These are phyloP conservation scores for Ustilago sp. DNA, from an alignment of 1,284 basidiomycete species.

Conservation along the genomic window DNA sequence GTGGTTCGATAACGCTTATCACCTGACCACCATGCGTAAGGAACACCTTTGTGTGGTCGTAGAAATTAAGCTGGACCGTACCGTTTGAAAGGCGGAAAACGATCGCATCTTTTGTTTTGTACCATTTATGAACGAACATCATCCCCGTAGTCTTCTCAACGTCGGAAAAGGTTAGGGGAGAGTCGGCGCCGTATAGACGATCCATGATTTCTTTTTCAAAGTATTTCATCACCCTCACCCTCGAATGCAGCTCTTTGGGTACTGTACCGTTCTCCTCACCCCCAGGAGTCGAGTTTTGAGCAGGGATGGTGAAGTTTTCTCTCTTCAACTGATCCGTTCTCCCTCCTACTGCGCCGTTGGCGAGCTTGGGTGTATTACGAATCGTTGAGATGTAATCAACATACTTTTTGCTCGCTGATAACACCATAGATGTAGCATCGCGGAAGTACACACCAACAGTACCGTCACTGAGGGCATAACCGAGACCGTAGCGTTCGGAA, in stretches of 20 bases:
- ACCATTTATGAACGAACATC: slow-evolving; percentile 94
- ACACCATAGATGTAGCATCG: slow-evolving; percentile 86
- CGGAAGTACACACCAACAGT: slow-evolving; percentile 96
- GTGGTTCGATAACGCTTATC: slow-evolving; percentile 79
- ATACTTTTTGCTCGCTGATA: slow-evolving; percentile 84
- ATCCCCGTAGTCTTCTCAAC: slow-evolving; percentile 79
- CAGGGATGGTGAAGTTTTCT: slow-evolving; percentile 53
- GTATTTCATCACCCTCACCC: slow-evolving; percentile 62
- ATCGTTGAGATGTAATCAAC: slow-evolving; percentile 62
- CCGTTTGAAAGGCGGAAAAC: slow-evolving; percentile 96
- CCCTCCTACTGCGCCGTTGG: background rate
- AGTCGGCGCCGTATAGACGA: slow-evolving; percentile 71
- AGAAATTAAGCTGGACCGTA: slow-evolving; percentile 97
- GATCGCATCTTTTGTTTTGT: slow-evolving; percentile 95
- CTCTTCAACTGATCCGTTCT: slow-evolving; percentile 55
- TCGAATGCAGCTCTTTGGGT: slow-evolving; percentile 51
- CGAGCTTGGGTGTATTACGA: slow-evolving; percentile 10
- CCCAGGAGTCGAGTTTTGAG: background rate
- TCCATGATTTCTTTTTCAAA: slow-evolving; percentile 68
- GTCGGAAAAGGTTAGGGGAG: slow-evolving; percentile 91
- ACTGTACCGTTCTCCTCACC: slow-evolving; percentile 12
- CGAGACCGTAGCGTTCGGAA: slow-evolving; percentile 98
- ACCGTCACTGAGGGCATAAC: slow-evolving; percentile 93
- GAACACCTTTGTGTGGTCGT: slow-evolving; percentile 95
- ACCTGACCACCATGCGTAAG: slow-evolving; percentile 82